Base-by-base conservation (phyloP, 192 early-diverging fungal species). In the Gaertneriomyces sp. region DNA sequence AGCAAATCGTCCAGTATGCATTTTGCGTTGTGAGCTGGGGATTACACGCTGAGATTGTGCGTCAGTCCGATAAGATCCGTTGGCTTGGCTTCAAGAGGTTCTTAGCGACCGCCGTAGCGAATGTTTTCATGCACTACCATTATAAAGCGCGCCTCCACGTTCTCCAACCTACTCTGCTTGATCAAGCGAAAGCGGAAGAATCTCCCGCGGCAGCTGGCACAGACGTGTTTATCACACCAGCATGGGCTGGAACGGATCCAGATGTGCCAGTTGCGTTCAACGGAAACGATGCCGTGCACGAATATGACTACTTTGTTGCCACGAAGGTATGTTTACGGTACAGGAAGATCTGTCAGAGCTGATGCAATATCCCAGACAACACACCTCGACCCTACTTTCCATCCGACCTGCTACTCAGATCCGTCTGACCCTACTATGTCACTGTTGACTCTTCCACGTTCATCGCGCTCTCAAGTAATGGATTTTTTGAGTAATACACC, bases 11-110 rank as follows among this genome's bases (percentile, higher is more conserved):
- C 5, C n/a, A 10, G 38, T 69, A 62, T 42, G n/a, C 19, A 4
- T 69, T 71, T 50, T 69, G 64, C 42, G 70, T 71, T 43, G 56
- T 70, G 11, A 69, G 65, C 14, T 70, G 43, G 25, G 70, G 66
- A 12, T 20, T 71, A 11, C 70, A 71, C 17, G 70, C 70, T 14
- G 66, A 71, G 55, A 69, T 71, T 47, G 70, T 71, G 14, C 70
- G 56, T 16, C 65, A 71, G 14, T 61, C 53, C 8, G 65, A 70
- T 42, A 33, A 7, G n/a, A 16, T 70, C 14, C 49, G 69, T n/a
- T 7, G 70, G 6, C 52, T 60, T 11, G 64, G 64, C 6, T 14
- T 16, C 6, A 70, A 53, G 33, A 12, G 60, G 14, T 53, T 65
- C 20, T 42, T 40, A 38, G 60, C 43, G 9, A 19, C 42, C 19